Base-by-base conservation (phyloP, 2,329 filamentous ascomycete species). In the Ilyonectria robusta region DNA sequence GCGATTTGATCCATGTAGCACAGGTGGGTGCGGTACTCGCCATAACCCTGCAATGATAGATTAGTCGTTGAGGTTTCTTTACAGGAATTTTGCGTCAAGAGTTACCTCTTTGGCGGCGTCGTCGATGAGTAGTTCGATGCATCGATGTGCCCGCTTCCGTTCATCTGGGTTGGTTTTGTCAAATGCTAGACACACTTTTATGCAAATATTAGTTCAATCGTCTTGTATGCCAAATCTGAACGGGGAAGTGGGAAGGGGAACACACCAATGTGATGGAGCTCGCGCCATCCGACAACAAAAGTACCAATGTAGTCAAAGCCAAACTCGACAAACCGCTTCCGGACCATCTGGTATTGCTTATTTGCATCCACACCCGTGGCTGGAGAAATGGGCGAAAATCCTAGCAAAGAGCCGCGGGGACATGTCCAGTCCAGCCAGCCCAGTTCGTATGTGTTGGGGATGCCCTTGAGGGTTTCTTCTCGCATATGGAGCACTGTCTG, bases 21-120 rank as follows among this genome's bases (percentile, higher is more conserved):
- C 6, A 67, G 54, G 17, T 67, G 65, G 6, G 65, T 67, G 13
- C 65, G 54, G 50, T 67, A 67, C 17, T 67, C 65, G 7, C 59
- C 60, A 11, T 50, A 67, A 8, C 65, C 65, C 47, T 67, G 15
- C 1, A 40, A 40, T 26, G 17, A 3, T 17, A 2, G 10, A 40
- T 40, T 40, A 33, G 31, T 33, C 31, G 31, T 33, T 33, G 31
- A 11, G 31, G 6, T 9, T 3, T 33, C 4, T 33, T 33, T 10
- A 11, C 8, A 9, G 31, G 11, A 11, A 11, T 33, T 11, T 33
- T 26, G 26, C 9, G 31, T 11, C 31, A 9, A 33, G 31, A 10
- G 15, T 6, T 40, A n/a, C 37, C 13, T 40, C 37, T 29, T 33
- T 35, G 21, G 47, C 58, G 11, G 33, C 29, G 23, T 61, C 58